Evolutionary conservation across 345 rosid species (phyloP), one percentile per base, ranked within the genome.

Genomic region (Pseudoturritis turrita): DNA sequence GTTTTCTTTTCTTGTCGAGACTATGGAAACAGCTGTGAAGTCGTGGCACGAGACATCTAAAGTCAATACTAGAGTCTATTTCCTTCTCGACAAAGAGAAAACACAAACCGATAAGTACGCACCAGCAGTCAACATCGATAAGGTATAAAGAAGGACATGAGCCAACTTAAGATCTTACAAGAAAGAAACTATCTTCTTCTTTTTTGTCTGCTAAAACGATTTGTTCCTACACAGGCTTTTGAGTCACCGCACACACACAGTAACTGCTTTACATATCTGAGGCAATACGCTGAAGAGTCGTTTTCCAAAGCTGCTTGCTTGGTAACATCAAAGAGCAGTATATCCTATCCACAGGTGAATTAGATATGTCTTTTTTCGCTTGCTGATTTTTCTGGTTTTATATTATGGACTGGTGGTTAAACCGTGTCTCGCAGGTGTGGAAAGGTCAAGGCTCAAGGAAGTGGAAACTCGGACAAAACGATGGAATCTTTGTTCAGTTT

Each of bases 371-470:
- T 10, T 23, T 4, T 22, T 31, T 23, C 3, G 12, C 17, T 50
- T 67, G 28, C 22, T 15, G 28, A 8, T 6, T n/a, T 39, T 43
- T 31, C 41, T 73, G 58, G 47, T 45, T 64, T 36, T 70, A 8
- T 67, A 14, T 73, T 55, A 33, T 9, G 41, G 25, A 8, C 33
- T 52, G 56, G 53, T 25, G 64, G 7, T 35, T 14, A 44, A 54
- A 25, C 6, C 3, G 19, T 68, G 26, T 69, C n/a, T 36, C 35
- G 51, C 75, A 93, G 98, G 90, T 93, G 52, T 93, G 97, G 97
- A 92, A 87, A 86, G 99, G 99, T 72, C 93, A 88, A 82, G 99
- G 99, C 53, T 88, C 96, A 43, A 89, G 99, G 82, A 95, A 95
- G 82, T 95, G 99, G 99, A 95, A 68, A 73, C 93, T 88, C 15